Percentiles rank a stretch among this genome's conserved stretches.
phyloP scores from a whole-genome alignment of 495 filamentous ascomycete genomes.

The Lasiosphaeria miniovina region DNA sequence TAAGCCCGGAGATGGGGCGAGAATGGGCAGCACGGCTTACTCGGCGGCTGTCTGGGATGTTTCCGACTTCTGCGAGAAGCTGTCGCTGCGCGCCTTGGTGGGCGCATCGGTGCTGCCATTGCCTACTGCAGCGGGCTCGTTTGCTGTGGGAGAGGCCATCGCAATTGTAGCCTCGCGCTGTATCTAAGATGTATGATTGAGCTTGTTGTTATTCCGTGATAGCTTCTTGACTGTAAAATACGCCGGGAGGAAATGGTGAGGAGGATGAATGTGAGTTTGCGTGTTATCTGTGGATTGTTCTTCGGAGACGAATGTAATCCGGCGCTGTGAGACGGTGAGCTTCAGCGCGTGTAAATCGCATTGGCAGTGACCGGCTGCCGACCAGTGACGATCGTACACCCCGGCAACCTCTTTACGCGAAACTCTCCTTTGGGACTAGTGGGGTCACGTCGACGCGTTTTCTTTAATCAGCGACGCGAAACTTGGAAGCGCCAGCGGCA shows the following conservation, averaged over 20 bases:
- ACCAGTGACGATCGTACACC: not conserved
- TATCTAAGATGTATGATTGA: too few relatives aligned
- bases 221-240: too few relatives aligned
- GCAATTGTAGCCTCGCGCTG: not conserved
- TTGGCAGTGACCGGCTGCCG: not conserved
- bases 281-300: too few relatives aligned
- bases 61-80: conserved; percentile 65
- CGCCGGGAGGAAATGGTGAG: too few relatives aligned
- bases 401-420: conserved; percentile 44
- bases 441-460: conserved; percentile 26
- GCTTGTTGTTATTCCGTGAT: too few relatives aligned
- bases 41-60: conserved; percentile 84
- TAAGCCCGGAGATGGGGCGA: too few relatives aligned
- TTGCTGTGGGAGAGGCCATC: conserved; percentile 31
- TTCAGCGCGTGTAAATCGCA: not conserved
- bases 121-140: conserved; percentile 17
- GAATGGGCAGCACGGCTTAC: conserved; percentile 41
- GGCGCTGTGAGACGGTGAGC: too few relatives aligned
- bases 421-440: conserved; percentile 24
- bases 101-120: conserved; percentile 23
- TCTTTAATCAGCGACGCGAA: conserved; percentile 25
- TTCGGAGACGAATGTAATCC: too few relatives aligned
- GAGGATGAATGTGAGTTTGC: too few relatives aligned
- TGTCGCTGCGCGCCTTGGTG: conserved; percentile 43
- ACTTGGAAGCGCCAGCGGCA: conserved; percentile 13